phyloP scores from a whole-genome alignment of 495 filamentous ascomycete species.

The Ramalina peruviana region DNA sequence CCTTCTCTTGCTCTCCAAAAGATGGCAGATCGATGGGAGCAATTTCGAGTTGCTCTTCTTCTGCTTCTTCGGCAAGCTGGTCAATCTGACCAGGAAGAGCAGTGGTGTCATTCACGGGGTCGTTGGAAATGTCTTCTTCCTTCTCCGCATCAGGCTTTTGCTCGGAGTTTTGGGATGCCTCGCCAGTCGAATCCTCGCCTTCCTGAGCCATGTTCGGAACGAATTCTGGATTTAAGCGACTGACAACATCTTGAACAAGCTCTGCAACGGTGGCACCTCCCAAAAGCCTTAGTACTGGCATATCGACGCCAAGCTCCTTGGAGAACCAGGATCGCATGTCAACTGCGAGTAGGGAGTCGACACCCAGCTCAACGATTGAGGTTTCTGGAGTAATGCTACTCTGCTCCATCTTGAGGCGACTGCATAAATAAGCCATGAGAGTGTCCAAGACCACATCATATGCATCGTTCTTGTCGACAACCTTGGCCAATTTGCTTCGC shows the following conservation, averaged over 20 bases:
- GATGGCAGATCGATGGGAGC: too few relatives aligned
- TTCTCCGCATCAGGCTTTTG: neutral
- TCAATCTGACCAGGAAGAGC: neutral
- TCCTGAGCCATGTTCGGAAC: neutral
- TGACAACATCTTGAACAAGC: neutral
- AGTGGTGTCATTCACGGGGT: neutral
- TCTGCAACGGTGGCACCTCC: neutral
- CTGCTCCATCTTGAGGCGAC: too few relatives aligned
- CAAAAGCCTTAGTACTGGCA: constrained; percentile 36
- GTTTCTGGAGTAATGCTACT: neutral
- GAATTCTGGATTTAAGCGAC: neutral
- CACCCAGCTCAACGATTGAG: constrained; percentile 21
- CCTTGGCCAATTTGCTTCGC: neutral
- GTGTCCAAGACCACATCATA: neutral
- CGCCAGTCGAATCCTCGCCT: neutral
- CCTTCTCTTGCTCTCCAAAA: neutral
- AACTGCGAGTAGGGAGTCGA: too few relatives aligned
- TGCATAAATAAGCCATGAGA: too few relatives aligned
- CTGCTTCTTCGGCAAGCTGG: neutral
- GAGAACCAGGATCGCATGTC: constrained; percentile 19
- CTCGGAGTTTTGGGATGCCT: neutral
- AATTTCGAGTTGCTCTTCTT: too few relatives aligned
- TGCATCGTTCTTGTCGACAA: neutral
- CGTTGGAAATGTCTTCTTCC: neutral
- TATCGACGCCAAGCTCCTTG: constrained; percentile 26